phyloP scores from a whole-genome alignment of 2,329 filamentous ascomycete species.

The Ceratocystis albifundus region DNA sequence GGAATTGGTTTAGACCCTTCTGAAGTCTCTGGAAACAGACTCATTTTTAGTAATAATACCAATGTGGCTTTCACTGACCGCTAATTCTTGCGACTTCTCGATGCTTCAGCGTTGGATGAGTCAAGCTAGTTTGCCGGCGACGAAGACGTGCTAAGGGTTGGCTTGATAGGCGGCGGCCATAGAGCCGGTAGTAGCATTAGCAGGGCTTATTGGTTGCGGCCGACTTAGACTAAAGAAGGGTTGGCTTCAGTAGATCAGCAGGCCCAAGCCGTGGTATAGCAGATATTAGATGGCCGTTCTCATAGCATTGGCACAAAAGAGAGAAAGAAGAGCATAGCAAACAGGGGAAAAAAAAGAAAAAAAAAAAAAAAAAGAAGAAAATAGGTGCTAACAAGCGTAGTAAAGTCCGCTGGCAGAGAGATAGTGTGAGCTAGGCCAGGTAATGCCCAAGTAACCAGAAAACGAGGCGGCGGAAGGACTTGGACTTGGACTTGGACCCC shows the following conservation, averaged over 20 bases:
- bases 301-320: no score
- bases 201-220: no score
- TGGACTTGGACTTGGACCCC: conserved; percentile 9
- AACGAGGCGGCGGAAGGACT: conserved; percentile 4
- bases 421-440: background rate
- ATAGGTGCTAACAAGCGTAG: background rate
- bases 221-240: no score
- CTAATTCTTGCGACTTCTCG: no score
- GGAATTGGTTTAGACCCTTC: background rate
- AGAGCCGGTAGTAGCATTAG: no score
- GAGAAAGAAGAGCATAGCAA: background rate
- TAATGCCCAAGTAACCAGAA: background rate
- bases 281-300: background rate
- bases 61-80: no score
- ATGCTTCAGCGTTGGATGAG: no score
- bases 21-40: background rate
- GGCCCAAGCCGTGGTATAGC: background rate
- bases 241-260: no score
- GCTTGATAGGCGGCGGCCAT: no score
- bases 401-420: background rate
- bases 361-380: background rate
- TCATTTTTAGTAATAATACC: background rate
- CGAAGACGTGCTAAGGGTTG: no score
- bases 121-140: no score
- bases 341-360: background rate